Percentiles rank a stretch among this genome's conserved stretches.
phyloP scores from a whole-genome alignment of 495 filamentous ascomycete genomes.

The Poronia punctata region DNA sequence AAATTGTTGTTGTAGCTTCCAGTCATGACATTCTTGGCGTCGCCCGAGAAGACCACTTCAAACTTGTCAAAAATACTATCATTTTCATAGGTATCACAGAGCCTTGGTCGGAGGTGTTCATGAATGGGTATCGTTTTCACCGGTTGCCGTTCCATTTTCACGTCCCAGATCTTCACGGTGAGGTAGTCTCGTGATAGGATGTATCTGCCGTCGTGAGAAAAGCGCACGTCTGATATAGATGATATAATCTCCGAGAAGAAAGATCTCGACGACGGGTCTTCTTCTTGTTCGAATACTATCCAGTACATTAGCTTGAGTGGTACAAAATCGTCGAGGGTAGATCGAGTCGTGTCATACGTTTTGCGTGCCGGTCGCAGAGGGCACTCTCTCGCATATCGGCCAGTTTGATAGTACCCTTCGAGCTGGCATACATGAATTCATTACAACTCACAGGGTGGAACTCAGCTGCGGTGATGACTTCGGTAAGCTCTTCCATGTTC shows the following conservation, averaged over 20 bases:
- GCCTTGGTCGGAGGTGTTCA: conserved; percentile 86
- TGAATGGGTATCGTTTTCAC: conserved; percentile 99
- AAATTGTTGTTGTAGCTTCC: conserved; percentile 99
- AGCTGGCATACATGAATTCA: conserved; percentile 99
- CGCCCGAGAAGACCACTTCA: conserved; percentile 96
- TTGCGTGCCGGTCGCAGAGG: conserved; percentile 89
- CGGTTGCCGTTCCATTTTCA: conserved; percentile 95
- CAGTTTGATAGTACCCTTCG: conserved; percentile 97
- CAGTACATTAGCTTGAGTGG: conserved; percentile 8
- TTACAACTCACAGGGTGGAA: conserved; percentile 98
- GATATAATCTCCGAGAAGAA: conserved; percentile 99
- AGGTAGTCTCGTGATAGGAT: conserved; percentile 97
- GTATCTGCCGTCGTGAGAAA: conserved; percentile 92
- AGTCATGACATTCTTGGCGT: conserved; percentile 98
- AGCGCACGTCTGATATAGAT: conserved; percentile 96
- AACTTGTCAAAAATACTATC: conserved; percentile 99
- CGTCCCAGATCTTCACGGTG: conserved; percentile 99
- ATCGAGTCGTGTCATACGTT: conserved; percentile 53
- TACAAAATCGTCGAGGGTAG: not conserved
- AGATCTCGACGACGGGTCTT: conserved; percentile 95
- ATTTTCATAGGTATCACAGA: conserved; percentile 98
- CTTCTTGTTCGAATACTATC: conserved; percentile 95
- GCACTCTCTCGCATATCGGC: conserved; percentile 97
- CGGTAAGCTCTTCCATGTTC: conserved; percentile 98
- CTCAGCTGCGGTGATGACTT: conserved; percentile 97